These are phyloP conservation scores for Podospora appendiculata DNA, from an alignment of 495 filamentous ascomycete species.

Conservation along the genomic window DNA sequence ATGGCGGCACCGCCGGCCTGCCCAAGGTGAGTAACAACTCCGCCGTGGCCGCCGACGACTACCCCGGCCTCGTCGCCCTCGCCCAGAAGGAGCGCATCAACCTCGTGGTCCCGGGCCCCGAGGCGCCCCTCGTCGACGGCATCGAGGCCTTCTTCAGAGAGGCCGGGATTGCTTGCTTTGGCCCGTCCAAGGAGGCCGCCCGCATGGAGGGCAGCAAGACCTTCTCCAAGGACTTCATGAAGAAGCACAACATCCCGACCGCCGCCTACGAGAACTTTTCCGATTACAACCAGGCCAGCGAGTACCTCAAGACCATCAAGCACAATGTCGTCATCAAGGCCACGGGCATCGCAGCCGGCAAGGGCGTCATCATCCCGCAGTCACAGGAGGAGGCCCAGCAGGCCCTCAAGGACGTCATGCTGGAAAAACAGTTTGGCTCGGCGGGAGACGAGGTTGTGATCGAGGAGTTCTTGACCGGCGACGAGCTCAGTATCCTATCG, in stretches of 20 bases:
- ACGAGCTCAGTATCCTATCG: constrained; percentile 84
- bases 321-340: constrained; percentile 89
- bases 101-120: constrained; percentile 83
- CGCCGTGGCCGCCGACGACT: constrained; percentile 62
- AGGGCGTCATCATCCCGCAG: constrained; percentile 82
- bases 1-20: constrained; percentile 76
- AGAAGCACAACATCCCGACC: constrained; percentile 80
- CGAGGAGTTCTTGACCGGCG: constrained; percentile 86
- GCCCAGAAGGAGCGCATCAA: constrained; percentile 69
- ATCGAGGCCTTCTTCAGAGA: constrained; percentile 75
- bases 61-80: constrained; percentile 64
- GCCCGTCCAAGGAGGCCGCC: constrained; percentile 78
- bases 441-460: constrained; percentile 93
- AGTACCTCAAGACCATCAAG: constrained; percentile 65
- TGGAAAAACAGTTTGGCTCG: constrained; percentile 74
- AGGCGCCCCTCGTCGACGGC: constrained; percentile 89
- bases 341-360: constrained; percentile 77
- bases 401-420: constrained; percentile 84
- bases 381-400: constrained; percentile 73
- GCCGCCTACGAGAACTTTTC: constrained; percentile 84
- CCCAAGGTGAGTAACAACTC: constrained; percentile 67
- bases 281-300: constrained; percentile 65
- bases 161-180: constrained; percentile 76
- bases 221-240: constrained; percentile 98
- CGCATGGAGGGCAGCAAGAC: constrained; percentile 93